Evolutionary conservation across 192 early-diverging fungal species (phyloP).

Genomic region (Coemansia sp.): DNA sequence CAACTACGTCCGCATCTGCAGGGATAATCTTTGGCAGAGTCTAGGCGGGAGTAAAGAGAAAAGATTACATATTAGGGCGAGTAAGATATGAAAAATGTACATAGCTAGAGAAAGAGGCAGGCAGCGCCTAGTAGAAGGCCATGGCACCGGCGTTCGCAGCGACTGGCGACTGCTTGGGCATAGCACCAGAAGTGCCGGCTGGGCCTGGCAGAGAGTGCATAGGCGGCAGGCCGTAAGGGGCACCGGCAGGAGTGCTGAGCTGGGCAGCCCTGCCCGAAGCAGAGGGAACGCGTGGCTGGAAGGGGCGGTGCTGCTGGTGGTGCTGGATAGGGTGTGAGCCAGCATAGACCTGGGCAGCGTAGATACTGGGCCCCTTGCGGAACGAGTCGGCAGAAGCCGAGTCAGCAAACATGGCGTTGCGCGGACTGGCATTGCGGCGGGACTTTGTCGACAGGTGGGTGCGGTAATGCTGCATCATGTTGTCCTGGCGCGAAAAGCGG

Average conservation of each 20-base stretch:
- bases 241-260: slow-evolving; percentile 3
- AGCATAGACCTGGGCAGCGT: slow-evolving; percentile 30
- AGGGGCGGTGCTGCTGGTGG: slow-evolving; percentile 30
- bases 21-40: too few relatives aligned
- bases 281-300: slow-evolving; percentile 9
- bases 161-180: slow-evolving; percentile 38
- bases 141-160: slow-evolving; percentile 25
- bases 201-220: slow-evolving; percentile 25
- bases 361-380: slow-evolving; percentile 25
- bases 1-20: too few relatives aligned
- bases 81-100: slow-evolving; percentile 11
- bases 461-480: slow-evolving; percentile 86
- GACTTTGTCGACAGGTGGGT: slow-evolving; percentile 73
- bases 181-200: slow-evolving; percentile 10
- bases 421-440: slow-evolving; percentile 35
- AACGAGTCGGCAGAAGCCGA: slow-evolving; percentile 15
- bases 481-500: slow-evolving; percentile 77
- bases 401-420: slow-evolving; percentile 39
- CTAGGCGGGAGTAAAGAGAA: not conserved
- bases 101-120: slow-evolving; percentile 3
- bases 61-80: not conserved
- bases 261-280: slow-evolving; percentile 10
- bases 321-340: slow-evolving; percentile 37
- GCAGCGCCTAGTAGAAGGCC: slow-evolving; percentile 21
- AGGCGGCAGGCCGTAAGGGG: slow-evolving; percentile 32